phyloP scores from a whole-genome alignment of 106 monocot species.

The Acanthochlamys bracteata region DNA sequence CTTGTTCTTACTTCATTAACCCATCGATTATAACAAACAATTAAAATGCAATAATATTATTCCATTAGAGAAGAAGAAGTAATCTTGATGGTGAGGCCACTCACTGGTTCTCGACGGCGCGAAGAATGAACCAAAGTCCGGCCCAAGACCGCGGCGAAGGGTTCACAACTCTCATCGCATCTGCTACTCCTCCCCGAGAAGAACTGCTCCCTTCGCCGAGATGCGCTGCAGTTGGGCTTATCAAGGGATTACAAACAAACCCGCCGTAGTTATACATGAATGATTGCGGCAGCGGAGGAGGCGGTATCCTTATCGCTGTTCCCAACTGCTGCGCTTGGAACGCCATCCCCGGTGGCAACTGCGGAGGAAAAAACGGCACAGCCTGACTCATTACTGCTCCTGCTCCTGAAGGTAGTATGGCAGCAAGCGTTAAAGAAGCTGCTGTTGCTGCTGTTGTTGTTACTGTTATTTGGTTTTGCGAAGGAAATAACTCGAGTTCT shows the following conservation, averaged over 20 bases:
- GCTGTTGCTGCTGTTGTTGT: not conserved
- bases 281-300: not conserved
- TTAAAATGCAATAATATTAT: not conserved
- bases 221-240: not conserved
- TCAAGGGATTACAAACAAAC: not conserved
- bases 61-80: not conserved
- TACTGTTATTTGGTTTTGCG: not conserved
- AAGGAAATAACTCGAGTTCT: conserved; percentile 36
- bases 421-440: not conserved
- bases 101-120: conserved; percentile 21
- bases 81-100: not conserved
- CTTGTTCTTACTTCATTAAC: too few species aligned
- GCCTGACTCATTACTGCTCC: not conserved
- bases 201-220: not conserved
- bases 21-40: too few species aligned
- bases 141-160: conserved; percentile 1
- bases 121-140: conserved; percentile 19
- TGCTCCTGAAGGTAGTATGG: not conserved
- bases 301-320: too few species aligned
- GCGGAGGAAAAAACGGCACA: not conserved
- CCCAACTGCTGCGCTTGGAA: not conserved
- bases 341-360: not conserved
- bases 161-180: conserved; percentile 3
- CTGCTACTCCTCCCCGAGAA: not conserved
- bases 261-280: not conserved